Evolutionary conservation across 495 filamentous ascomycete species (phyloP).

Genomic region (Aspergillus panamensis): DNA sequence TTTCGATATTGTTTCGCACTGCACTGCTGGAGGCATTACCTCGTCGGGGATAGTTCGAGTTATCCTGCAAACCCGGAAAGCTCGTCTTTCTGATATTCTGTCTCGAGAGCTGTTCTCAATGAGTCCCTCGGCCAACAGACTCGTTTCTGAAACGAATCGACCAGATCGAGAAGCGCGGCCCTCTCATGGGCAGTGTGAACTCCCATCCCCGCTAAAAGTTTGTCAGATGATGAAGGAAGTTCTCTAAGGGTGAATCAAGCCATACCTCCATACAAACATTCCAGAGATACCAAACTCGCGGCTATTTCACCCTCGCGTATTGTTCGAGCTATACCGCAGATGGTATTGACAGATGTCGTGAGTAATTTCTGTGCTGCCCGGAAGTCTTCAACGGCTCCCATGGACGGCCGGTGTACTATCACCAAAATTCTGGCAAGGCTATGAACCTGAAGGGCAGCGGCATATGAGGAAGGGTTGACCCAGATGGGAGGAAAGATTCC

Average conservation of each 20-base stretch:
- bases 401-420: constrained; percentile 28
- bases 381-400: constrained; percentile 26
- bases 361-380: constrained; percentile 15
- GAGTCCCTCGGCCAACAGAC: constrained; percentile 27
- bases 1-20: no score
- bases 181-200: constrained; percentile 29
- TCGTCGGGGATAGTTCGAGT: neutral
- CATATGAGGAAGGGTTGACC: constrained; percentile 29
- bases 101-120: constrained; percentile 25
- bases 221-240: neutral
- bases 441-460: constrained; percentile 29
- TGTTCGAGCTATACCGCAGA: constrained; percentile 29
- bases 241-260: neutral
- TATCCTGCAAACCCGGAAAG: constrained; percentile 17
- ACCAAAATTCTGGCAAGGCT: constrained; percentile 30
- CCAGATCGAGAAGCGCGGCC: constrained; percentile 21
- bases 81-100: constrained; percentile 28
- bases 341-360: constrained; percentile 12
- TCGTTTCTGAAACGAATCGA: constrained; percentile 22
- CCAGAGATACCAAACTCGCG: constrained; percentile 22
- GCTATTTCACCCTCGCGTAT: constrained; percentile 20
- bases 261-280: constrained; percentile 32
- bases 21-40: no score
- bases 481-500: constrained; percentile 30
- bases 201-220: constrained; percentile 28